phyloP scores from a whole-genome alignment of 2,329 filamentous ascomycete genomes.

The Myriosclerotinia curreyana region DNA sequence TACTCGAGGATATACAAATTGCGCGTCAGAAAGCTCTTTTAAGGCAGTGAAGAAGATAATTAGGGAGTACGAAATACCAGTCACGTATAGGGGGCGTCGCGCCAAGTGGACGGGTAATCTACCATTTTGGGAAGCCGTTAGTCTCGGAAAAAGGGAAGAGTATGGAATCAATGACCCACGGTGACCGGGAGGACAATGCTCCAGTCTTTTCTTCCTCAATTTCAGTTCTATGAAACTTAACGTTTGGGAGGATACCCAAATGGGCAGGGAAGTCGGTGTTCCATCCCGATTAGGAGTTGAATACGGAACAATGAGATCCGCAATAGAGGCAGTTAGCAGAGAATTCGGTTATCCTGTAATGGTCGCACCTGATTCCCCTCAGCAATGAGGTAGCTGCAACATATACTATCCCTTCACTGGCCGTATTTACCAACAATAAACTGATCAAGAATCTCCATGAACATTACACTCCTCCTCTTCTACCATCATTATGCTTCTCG shows the following conservation, averaged over 20 bases:
- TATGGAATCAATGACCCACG: no score
- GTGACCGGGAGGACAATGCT: no score
- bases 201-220: no score
- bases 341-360: background rate
- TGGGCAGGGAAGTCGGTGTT: background rate
- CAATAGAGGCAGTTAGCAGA: background rate
- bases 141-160: background rate
- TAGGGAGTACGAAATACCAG: background rate
- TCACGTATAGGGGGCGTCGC: no score
- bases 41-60: background rate
- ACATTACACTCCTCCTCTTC: no score
- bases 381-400: no score
- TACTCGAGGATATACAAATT: background rate
- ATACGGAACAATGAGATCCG: background rate
- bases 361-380: no score
- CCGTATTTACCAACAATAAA: no score
- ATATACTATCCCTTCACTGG: no score
- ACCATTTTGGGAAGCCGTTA: background rate
- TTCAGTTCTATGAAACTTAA: background rate
- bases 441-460: no score
- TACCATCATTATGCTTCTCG: no score
- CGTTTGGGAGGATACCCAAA: background rate
- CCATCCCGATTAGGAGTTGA: background rate
- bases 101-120: background rate
- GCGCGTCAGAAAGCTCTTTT: background rate